Base-by-base conservation (phyloP, 1,284 basidiomycete genomes). In the Nidula niveotomentosa region DNA sequence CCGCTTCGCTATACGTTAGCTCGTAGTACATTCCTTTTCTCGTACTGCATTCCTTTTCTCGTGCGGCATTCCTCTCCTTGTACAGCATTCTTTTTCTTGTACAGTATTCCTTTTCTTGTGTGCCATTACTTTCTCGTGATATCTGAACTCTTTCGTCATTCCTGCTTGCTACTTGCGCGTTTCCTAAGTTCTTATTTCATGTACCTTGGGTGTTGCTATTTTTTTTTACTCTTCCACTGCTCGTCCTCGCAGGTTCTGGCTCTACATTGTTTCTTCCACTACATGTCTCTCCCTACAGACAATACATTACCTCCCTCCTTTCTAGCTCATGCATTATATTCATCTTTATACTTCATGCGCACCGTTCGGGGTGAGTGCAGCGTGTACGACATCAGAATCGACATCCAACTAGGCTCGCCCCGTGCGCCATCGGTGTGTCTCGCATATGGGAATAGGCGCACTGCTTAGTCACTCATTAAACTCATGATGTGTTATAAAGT, bases 221-320 rank as follows among this genome's bases (percentile, higher is more conserved):
- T 10, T 51, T 13, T 17, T 30, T 30, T 5, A n/a, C 30, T 30
- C 30, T 30, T 30, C 30, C 30, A 4, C 30, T 23, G 23, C 3
- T 23, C 23, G 1, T 23, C 23, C 23, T 23, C 23, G 23, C 23
- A 23, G 2, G 30, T 30, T 30, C 30, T 30, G 30, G 6, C 30
- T 30, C 30, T 5, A 5, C 30, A 5, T 30, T 5, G 30, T 30
- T 30, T 30, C 51, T 33, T 34, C 34, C 53, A 89, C 87, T 78
- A 1, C 86, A 88, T 60, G 77, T 87, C 7, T 87, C 86, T 0
- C 63, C 74, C 1, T 80, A 78, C 48, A 85, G 86, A 8, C 69
- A 71, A 13, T 79, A 88, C 63, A 63, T 90, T 39, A 82, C 73
- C 1, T 71, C 73, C 1, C 69, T 87, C 47, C 65, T 79, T 15